Conservation (phyloP, 1,284 basidiomycete species). For the Kwoniella shivajii region DNA sequence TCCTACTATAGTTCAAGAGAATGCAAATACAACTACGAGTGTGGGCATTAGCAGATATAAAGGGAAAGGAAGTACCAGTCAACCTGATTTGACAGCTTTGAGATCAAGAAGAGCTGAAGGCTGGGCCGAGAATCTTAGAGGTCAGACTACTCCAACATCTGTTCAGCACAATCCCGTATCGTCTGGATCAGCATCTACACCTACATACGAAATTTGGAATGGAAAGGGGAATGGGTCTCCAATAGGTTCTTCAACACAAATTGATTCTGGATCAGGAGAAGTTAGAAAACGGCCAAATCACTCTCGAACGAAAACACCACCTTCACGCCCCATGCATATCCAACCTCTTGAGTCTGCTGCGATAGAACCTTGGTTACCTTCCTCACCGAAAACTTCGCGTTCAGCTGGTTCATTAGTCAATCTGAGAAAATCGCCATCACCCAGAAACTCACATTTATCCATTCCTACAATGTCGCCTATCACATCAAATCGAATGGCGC, state of each 20-base stretch:
- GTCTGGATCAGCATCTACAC: background rate
- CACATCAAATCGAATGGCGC: background rate
- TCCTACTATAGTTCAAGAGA: no score
- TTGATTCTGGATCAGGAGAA: background rate
- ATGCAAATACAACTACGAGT: no score
- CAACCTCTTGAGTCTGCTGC: background rate
- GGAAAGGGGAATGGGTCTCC: no score
- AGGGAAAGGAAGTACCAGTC: conserved; percentile 41
- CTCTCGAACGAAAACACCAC: conserved; percentile 7
- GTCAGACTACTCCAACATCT: background rate
- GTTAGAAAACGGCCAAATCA: background rate
- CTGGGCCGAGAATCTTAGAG: conserved; percentile 20
- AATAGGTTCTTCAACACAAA: no score
- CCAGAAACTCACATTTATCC: conserved; percentile 12
- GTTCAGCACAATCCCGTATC: background rate
- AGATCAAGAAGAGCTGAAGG: conserved; percentile 25
- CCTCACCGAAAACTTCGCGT: conserved; percentile 17
- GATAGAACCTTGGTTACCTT: conserved; percentile 11
- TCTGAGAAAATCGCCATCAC: conserved; percentile 29
- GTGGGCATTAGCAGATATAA: conserved; percentile 15
- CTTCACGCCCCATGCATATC: background rate
- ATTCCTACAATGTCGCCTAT: conserved; percentile 35
- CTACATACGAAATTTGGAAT: no score
- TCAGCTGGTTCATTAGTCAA: conserved; percentile 24
- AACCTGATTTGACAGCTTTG: conserved; percentile 45